phyloP scores from a whole-genome alignment of 257 asterid species.

The Solanum acaule region DNA sequence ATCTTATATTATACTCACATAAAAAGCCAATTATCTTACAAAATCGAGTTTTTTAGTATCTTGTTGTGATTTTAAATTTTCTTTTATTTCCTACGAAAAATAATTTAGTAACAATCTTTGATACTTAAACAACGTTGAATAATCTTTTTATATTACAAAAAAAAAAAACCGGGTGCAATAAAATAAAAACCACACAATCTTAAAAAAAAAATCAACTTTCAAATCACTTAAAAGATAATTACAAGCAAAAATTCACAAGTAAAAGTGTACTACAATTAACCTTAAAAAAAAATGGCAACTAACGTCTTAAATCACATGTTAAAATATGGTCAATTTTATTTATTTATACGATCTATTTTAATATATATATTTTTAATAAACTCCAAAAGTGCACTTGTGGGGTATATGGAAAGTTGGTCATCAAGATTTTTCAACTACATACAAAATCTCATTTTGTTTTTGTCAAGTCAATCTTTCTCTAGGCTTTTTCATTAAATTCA shows the following conservation, averaged over 20 bases:
- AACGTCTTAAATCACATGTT: not conserved
- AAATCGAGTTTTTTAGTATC: no score
- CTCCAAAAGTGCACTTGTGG: not conserved
- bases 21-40: no score
- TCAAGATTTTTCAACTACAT: not conserved
- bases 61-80: no score
- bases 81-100: not conserved
- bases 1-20: no score
- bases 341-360: not conserved
- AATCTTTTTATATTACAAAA: not conserved
- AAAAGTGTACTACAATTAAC: not conserved
- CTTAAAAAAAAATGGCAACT: not conserved
- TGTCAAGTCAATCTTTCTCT: not conserved
- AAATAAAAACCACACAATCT: not conserved
- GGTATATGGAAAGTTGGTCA: not conserved
- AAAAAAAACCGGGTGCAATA: no score
- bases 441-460: not conserved
- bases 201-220: not conserved
- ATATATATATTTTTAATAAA: not conserved
- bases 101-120: not conserved
- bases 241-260: not conserved
- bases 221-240: not conserved
- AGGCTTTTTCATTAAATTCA: not conserved
- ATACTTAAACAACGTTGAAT: not conserved
- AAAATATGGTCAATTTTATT: not conserved